Conservation (phyloP, 352 stramenopile genomes). For the Pythium aquatile region DNA sequence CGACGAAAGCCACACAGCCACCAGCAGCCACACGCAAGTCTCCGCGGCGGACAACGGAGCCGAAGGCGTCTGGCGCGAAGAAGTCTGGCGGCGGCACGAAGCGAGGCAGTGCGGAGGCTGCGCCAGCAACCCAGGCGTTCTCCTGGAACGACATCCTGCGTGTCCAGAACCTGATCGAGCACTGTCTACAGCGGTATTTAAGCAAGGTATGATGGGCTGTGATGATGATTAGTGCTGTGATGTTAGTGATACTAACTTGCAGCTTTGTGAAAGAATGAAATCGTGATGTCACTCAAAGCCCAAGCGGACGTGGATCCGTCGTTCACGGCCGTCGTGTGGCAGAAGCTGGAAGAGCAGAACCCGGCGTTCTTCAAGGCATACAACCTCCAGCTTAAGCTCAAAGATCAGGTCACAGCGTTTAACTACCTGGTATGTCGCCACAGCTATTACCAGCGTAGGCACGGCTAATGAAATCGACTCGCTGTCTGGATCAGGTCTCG, state of each 20-base stretch:
- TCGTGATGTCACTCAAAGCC: conserved; percentile 52
- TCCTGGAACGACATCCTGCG: conserved; percentile 89
- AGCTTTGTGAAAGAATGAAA: conserved; percentile 36
- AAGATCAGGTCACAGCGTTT: conserved; percentile 90
- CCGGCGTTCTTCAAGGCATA: conserved; percentile 89
- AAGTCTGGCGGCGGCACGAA: conserved; percentile 30
- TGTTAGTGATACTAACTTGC: too few species aligned
- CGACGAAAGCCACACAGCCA: neutral
- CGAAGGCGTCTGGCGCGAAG: conserved; percentile 1
- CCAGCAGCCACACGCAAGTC: conserved; percentile 7
- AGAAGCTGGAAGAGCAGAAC: conserved; percentile 92
- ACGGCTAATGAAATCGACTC: too few species aligned
- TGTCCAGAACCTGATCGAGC: conserved; percentile 90
- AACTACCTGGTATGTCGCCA: conserved; percentile 82
- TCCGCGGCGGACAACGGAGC: neutral
- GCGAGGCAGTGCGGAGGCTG: neutral
- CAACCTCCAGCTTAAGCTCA: conserved; percentile 77
- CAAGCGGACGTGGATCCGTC: conserved; percentile 83
- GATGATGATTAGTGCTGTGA: too few species aligned
- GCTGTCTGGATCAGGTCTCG: conserved; percentile 32
- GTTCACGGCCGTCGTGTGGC: conserved; percentile 87
- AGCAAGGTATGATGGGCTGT: conserved; percentile 57
- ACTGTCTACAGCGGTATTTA: conserved; percentile 89
- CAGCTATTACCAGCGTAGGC: too few species aligned
- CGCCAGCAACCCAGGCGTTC: conserved; percentile 32